Evolutionary conservation across 2,329 filamentous ascomycete genomes (phyloP), one percentile per base, ranked within the genome.

Genomic region (Penicillium sp.): DNA sequence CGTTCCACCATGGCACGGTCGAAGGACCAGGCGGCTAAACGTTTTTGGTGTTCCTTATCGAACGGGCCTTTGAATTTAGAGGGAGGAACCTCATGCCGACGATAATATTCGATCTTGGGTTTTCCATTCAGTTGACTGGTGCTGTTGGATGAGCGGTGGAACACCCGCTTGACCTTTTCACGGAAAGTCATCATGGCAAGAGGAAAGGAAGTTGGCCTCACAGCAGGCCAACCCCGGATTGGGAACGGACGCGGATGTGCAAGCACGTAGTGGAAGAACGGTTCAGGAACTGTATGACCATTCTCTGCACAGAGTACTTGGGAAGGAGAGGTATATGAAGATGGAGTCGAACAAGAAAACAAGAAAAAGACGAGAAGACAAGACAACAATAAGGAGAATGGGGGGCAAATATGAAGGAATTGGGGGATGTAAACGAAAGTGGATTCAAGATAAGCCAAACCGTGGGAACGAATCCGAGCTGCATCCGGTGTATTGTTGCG

Each of bases 41-140:
- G 69, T 41, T 73, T 72, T 59, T 77, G 71, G 58, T 80, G 78
- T 57, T 72, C 72, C 49, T 72, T 72, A 57, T 81, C 77, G 58
- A 78, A 76, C 0, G 77, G 78, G 9, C 78, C 78, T 14, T 71
- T 71, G 59, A 80, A 81, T 54, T 81, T 81, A 29, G 78, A 79
- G 15, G 69, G 73, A 1, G 78, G 78, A 18, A 79, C 70, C 62
- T 81, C 78, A 61, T 74, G 64, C 20, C 76, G 75, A 54, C 75
- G 75, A 66, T 80, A 81, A 59, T 80, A 76, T 69, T 79, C 73
- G 55, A 79, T 71, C 56, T 77, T 76, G 44, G 75, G 63, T 31
- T 54, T 75, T 33, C 71, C 68, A 49, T 72, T 65, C 37, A 56
- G 40, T 51, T 48, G 48, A 49, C 55, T 59, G 50, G 63, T 56